Evolutionary conservation across 2,329 filamentous ascomycete species (phyloP).

Genomic region (Lecanicillium sp.): DNA sequence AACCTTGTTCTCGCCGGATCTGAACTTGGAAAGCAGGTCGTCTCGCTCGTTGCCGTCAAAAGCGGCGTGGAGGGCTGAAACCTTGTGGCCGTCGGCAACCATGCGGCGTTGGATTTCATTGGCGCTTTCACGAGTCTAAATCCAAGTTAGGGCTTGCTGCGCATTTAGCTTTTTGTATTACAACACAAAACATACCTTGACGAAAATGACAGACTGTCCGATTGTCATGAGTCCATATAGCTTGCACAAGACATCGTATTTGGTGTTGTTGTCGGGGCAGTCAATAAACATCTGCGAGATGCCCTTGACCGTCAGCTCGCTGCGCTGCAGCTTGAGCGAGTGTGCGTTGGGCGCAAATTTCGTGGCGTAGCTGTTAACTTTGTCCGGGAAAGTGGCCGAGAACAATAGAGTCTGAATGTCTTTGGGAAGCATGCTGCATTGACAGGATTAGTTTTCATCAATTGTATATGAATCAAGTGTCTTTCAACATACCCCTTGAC

Average conservation of each 20-base stretch:
- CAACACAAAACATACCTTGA: constrained; percentile 54
- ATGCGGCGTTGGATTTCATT: constrained; percentile 78
- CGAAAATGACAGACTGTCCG: constrained; percentile 96
- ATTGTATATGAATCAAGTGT: too few relatives aligned
- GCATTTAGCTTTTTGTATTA: neutral
- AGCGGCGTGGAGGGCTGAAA: constrained; percentile 81
- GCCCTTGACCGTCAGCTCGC: constrained; percentile 90
- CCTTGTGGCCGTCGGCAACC: constrained; percentile 81
- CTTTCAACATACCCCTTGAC: constrained; percentile 69
- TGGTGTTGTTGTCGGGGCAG: constrained; percentile 71
- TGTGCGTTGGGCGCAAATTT: constrained; percentile 82
- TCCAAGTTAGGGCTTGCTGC: constrained; percentile 1
- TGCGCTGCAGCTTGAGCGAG: constrained; percentile 76
- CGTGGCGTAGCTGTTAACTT: constrained; percentile 75
- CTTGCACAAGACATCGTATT: constrained; percentile 82
- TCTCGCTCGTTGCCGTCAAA: constrained; percentile 81
- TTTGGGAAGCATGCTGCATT: constrained; percentile 58
- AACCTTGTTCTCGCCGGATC: constrained; percentile 80
- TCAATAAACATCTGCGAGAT: constrained; percentile 99
- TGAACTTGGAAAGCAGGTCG: constrained; percentile 76
- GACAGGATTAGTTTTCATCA: neutral
- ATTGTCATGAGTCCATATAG: constrained; percentile 96
- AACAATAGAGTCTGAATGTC: constrained; percentile 85
- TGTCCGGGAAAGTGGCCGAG: constrained; percentile 84
- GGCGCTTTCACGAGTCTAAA: constrained; percentile 75